Evolutionary conservation across 768 basidiomycete genomes (phyloP).

Genomic region (Kockovaella imperatae): DNA sequence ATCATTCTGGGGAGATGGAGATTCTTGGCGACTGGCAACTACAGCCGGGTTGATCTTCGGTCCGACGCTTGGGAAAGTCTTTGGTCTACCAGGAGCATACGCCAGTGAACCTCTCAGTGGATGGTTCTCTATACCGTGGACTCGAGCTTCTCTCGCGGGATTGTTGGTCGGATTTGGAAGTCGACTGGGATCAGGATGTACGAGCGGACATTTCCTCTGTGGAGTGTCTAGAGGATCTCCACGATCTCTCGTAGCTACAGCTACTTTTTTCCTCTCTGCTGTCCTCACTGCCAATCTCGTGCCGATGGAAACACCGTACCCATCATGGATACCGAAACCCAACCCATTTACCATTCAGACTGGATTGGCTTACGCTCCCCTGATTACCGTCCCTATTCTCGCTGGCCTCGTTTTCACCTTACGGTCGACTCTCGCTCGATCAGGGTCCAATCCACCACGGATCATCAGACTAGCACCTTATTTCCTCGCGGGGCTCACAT

Average conservation of each 20-base stretch:
- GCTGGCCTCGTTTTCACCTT: background rate
- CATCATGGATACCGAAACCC: too few relatives aligned
- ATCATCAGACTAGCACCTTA: conserved; percentile 9
- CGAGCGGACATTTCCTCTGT: conserved; percentile 46
- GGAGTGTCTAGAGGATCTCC: conserved; percentile 44
- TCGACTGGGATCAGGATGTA: conserved; percentile 45
- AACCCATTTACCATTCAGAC: too few relatives aligned
- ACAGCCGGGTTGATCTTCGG: conserved; percentile 22
- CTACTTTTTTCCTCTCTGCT: conserved; percentile 36
- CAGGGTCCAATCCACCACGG: background rate
- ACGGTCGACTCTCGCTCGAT: background rate
- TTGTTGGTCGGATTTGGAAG: conserved; percentile 42
- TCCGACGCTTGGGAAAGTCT: conserved; percentile 9
- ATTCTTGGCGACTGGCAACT: conserved; percentile 25
- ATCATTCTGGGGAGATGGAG: conserved; percentile 18
- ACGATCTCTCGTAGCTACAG: conserved; percentile 42
- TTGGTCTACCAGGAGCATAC: conserved; percentile 5
- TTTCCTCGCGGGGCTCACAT: conserved; percentile 34
- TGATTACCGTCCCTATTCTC: background rate
- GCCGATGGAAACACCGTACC: too few relatives aligned
- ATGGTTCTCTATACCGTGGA: conserved; percentile 3
- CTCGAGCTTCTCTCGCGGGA: conserved; percentile 27
- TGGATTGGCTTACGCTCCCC: too few relatives aligned
- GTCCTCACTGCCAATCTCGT: conserved; percentile 28
- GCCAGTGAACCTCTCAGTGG: conserved; percentile 9